Evolutionary conservation across 768 basidiomycete genomes (phyloP).

Genomic region (Lactarius vividus): DNA sequence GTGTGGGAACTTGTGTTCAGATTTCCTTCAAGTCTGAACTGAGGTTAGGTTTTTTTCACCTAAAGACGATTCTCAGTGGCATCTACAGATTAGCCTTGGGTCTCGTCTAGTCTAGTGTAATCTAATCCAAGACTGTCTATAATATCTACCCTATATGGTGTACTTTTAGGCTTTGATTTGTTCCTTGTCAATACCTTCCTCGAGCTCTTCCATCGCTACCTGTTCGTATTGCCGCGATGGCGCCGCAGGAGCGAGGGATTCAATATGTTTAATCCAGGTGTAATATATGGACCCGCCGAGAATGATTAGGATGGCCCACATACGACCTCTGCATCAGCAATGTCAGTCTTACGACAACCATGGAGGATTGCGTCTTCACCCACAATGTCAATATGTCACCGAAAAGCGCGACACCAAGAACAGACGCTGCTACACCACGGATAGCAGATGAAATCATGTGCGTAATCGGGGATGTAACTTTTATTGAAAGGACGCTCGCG

Average conservation of each 20-base stretch:
- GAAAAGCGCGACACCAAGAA: conserved; percentile 81
- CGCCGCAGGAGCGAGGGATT: conserved; percentile 44
- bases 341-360: background rate
- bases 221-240: conserved; percentile 51
- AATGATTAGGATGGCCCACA: conserved; percentile 76
- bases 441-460: conserved; percentile 98
- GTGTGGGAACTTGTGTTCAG: too few relatives aligned
- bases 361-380: conserved; percentile 30
- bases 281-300: conserved; percentile 81
- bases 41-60: background rate
- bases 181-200: conserved; percentile 41
- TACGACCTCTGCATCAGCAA: conserved; percentile 61
- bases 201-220: conserved; percentile 61
- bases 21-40: too few relatives aligned
- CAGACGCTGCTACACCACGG: conserved; percentile 87
- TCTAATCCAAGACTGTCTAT: background rate
- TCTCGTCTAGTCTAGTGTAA: background rate
- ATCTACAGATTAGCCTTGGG: background rate
- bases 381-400: conserved; percentile 75
- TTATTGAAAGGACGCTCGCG: conserved; percentile 90
- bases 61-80: background rate
- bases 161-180: background rate
- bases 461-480: conserved; percentile 95
- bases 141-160: background rate
- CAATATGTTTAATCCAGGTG: conserved; percentile 83